Evolutionary conservation across 176 grass and related monocot species (phyloP).

Genomic region (Avena insularis): DNA sequence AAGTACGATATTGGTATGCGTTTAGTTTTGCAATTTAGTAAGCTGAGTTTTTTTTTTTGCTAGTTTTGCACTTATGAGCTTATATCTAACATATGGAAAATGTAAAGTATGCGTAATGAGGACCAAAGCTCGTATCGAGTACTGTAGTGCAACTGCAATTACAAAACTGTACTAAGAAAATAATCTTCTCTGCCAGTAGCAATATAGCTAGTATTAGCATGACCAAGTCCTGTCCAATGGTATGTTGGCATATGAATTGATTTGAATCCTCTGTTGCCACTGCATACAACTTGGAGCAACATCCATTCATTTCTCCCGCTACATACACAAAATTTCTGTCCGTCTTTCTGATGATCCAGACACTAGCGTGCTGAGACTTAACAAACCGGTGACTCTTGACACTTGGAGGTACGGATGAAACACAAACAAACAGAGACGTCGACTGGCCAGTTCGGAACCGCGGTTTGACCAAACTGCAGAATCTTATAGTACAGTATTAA

Average conservation of each 20-base stretch:
- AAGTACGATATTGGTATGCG: no score
- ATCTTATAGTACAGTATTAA: neutral
- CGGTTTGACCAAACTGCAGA: constrained; percentile 19
- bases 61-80: no score
- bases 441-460: neutral
- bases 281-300: constrained; percentile 4
- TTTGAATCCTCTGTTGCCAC: neutral
- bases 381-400: neutral
- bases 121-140: no score
- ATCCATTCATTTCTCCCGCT: neutral
- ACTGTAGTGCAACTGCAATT: neutral
- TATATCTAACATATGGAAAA: no score
- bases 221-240: constrained; percentile 1
- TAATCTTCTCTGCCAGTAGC: neutral
- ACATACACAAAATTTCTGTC: neutral
- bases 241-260: neutral
- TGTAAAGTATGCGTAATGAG: no score
- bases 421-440: neutral
- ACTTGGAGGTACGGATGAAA: neutral
- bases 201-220: neutral
- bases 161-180: neutral
- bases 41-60: no score
- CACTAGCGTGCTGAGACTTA: neutral
- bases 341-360: neutral
- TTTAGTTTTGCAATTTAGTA: no score